Evolutionary conservation across 2,329 filamentous ascomycete species (phyloP), one percentile per base, ranked within the genome.

Genomic region (Bisporella sp.): DNA sequence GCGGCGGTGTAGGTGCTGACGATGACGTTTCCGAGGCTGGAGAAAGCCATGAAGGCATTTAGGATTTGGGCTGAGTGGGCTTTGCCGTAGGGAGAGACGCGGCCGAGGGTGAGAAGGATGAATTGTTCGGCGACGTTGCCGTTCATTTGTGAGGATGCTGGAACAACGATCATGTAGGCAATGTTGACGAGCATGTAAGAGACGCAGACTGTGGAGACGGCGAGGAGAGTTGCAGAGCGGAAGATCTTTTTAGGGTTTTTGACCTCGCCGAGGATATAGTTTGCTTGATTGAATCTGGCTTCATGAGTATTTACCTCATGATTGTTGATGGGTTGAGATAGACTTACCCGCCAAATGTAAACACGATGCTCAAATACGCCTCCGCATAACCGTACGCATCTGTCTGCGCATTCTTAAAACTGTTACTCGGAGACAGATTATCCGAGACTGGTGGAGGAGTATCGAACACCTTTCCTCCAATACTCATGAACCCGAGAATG

Each of bases 21-120:
- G n/a, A 79, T 68, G 40, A 81, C 73, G 59, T 81, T 81, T 0
- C 78, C 77, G 45, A 81, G 68, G 29, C 71, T 74, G 1, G 73
- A 77, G 30, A 81, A 62, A 3, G 78, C 35, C 9, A 39, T 13
- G 9, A 39, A 13, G 13, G 35, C 35, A 11, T 9, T 42, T 62
- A 9, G 21, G 21, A 21, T 21, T 21, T 21, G 21, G 21, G 21
- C 21, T 21, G 21, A 21, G 21, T 21, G 21, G 21, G 21, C 21
- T 21, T 21, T 21, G 21, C 21, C 21, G 21, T 21, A 21, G 21
- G 21, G 21, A 21, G 21, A 21, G 21, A 21, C 21, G 21, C 21
- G 21, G 21, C 21, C 21, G 21, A 21, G 21, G 21, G 21, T 21
- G 21, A 21, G 21, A 21, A 21, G 21, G 21, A 21, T 21, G 21